Percentiles rank a stretch among this genome's conserved stretches.
phyloP scores from a whole-genome alignment of 2,329 filamentous ascomycete genomes.

The Exserohilum turcica region DNA sequence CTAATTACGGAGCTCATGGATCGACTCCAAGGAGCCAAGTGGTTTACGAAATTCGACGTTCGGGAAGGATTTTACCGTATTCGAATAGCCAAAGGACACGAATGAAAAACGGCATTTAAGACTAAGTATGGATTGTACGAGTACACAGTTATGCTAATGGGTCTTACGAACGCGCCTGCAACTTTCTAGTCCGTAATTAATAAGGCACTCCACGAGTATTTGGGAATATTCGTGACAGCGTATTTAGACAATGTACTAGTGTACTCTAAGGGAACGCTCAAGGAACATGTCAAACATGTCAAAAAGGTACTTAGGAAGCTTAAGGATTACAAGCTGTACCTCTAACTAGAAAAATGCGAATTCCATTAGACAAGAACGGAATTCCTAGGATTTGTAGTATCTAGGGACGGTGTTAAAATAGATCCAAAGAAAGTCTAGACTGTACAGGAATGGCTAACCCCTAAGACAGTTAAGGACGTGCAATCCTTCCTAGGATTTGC shows the following conservation, averaged over 20 bases:
- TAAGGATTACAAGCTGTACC: not conserved
- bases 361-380: constrained; percentile 35
- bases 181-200: constrained; percentile 3
- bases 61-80: not conserved
- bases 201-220: no score
- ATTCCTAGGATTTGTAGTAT: constrained; percentile 13
- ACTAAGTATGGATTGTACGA: not conserved
- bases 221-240: not conserved
- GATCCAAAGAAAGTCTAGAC: no score
- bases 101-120: not conserved
- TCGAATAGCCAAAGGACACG: not conserved
- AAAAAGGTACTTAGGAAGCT: constrained; percentile 14
- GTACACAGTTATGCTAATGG: not conserved
- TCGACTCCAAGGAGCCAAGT: no score
- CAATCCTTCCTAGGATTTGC: not conserved
- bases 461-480: no score
- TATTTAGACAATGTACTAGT: not conserved
- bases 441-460: no score
- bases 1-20: no score
- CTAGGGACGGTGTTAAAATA: constrained; percentile 28
- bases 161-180: not conserved
- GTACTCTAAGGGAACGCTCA: not conserved
- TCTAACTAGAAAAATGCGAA: constrained; percentile 1
- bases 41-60: not conserved
- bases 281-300: constrained; percentile 18